Evolutionary conservation across 225 moss, liverwort and hornwort species (phyloP), one percentile per base, ranked within the genome.

Genomic region (Physcomitrium patens): DNA sequence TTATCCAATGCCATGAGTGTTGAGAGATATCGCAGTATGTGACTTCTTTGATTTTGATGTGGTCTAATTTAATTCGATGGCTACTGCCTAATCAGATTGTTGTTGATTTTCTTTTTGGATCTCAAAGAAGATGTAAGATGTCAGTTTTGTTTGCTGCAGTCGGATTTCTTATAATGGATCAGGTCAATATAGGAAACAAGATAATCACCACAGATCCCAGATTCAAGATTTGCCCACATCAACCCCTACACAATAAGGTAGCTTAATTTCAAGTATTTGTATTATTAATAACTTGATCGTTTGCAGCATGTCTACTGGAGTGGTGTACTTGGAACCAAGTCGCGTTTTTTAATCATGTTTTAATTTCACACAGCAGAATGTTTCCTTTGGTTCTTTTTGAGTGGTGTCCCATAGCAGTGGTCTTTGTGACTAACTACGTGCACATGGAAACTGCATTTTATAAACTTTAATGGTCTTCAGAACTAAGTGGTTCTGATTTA

Each of bases 141-240:
- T 15, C 19, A 23, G 28, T 50, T 72, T 59, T 63, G 37, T 57
- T 72, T 75, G 77, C 80, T 46, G 57, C 70, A 88, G 82, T 75
- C 91, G 89, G 70, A 87, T 76, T 58, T 67, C 92, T 12, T 54
- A 72, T 42, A 18, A 80, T 63, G 86, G 82, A 65, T 75, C 93
- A 72, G 91, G 91, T 37, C 90, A 85, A 37, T 84, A 86, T 75
- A 89, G 85, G 55, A 95, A 92, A 75, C 88, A 91, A 80, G 93
- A 93, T 41, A 90, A 85, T 73, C 86, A 91, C 63, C 80, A 86
- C 53, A 90, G 86, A 77, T 82, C 93, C 37, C 89, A 86, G 51
- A 77, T 77, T 46, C 92, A 93, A 78, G 91, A 91, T 78, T 83
- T 86, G 63, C 77, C 89, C 53, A 74, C 86, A 60, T 59, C 88